Evolutionary conservation across 2,329 filamentous ascomycete genomes (phyloP).

Genomic region (Ophiognomonia clavigignenti-juglandacearum): DNA sequence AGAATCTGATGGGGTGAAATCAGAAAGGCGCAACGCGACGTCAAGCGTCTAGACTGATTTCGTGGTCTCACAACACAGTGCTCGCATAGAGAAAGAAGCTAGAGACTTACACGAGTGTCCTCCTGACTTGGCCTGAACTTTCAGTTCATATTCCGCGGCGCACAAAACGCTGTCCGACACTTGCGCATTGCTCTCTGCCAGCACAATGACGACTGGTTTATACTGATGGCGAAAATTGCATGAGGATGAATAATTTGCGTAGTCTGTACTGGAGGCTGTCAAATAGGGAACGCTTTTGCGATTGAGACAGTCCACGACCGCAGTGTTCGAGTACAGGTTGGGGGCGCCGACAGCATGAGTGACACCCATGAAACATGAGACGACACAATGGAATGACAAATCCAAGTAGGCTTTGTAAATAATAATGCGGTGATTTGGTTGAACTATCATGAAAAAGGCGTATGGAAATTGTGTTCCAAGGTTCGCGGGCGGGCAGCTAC

Average conservation of each 20-base stretch:
- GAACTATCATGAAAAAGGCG: no score
- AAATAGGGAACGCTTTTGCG: neutral
- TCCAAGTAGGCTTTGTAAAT: no score
- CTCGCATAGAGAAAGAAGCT: no score
- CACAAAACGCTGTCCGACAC: slow-evolving; percentile 42
- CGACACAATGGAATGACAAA: no score
- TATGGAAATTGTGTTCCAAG: no score
- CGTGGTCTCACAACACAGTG: no score
- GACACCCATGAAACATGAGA: no score
- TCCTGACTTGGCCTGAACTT: slow-evolving; percentile 46
- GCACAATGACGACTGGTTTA: slow-evolving; percentile 26
- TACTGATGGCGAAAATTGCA: slow-evolving; percentile 28
- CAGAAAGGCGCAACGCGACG: no score
- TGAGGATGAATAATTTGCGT: slow-evolving; percentile 1
- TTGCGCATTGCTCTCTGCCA: slow-evolving; percentile 30
- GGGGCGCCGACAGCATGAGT: neutral
- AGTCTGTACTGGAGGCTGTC: neutral
- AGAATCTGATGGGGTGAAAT: slow-evolving; percentile 30
- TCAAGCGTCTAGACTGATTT: no score
- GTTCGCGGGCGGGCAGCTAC: no score
- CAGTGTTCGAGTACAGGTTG: neutral
- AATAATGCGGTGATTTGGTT: no score
- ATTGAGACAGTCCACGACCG: neutral
- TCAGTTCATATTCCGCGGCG: slow-evolving; percentile 33
- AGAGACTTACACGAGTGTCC: slow-evolving; percentile 40